Evolutionary conservation across 1,139 yeast species (phyloP), one percentile per base, ranked within the genome.

Genomic region (Saccharomycopsis crataegensis): DNA sequence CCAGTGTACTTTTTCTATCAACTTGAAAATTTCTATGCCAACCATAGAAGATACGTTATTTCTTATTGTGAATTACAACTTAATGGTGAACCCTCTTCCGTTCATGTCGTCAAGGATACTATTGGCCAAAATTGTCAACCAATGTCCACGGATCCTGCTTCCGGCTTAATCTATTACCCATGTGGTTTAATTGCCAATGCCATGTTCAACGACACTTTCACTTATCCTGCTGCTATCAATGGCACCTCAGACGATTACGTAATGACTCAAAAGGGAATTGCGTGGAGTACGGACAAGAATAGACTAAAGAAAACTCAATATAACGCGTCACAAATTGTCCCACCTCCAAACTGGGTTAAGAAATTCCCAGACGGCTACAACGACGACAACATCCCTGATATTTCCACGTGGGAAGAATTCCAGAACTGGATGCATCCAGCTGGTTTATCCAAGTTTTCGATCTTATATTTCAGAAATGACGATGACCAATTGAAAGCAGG

Each of bases 391-490:
- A 66, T 93, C 56, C 99, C 98, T 3, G 93, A 93, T 66, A 73
- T 88, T 48, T 75, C 84, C 17, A 70, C 73, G 8, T 85, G 94
- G 93, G 80, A 76, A 58, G 89, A 88, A 63, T 83, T 93, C 66
- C 98, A 93, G 70, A 93, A 91, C 67, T 93, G 99, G 99, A 91
- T 93, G 97, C 82, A 90, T 63, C 84, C 98, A 2, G 85, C 97
- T 3, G 98, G 93, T 0, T 75, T 94, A 58, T 84, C 98, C 8
- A 82, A 82, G 36, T 93, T 94, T 65, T 81, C 87, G 64, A 90
- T 90, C 68, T 73, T 93, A 65, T 89, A 86, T 3, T 73, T 82
- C 60, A 80, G 96, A 65, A 91, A 91, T 66, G 95, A 89, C 66
- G 67, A 82, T 46, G 80, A 79, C 38, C 67, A 72, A 2, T 70